Evolutionary conservation across 192 early-diverging fungal species (phyloP), one percentile per base, ranked within the genome.

Genomic region (Chytriomyces hyalinus): DNA sequence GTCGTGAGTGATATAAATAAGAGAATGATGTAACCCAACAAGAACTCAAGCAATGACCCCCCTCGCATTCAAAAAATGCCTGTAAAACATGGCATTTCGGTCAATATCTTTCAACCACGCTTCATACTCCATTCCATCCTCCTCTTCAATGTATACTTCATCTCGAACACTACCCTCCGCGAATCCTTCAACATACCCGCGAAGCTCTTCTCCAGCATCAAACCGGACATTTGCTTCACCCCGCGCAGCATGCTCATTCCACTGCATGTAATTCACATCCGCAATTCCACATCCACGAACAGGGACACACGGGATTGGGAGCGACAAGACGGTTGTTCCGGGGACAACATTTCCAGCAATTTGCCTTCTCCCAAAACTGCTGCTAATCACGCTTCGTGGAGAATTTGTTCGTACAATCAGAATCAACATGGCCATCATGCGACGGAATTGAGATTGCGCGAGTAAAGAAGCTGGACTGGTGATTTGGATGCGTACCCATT

Each of bases 21-120:
- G 36, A 36, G 36, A 36, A 36, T 36, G 36, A 36, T 2, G 24
- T 26, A 36, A 36, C 36, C 36, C 36, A 36, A 3, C 53, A n/a
- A 57, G 10, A 15, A 13, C 4, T 57, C 53, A 57, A 13, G 53
- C 0, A 53, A 85, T 77, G 6, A 85, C 78, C 65, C 84, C 84
- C 3, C 84, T 71, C 64, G 78, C 57, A 78, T 85, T 85, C 24
- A 85, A 78, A 78, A 67, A 85, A 62, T 80, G 81, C 15, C 76
- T 77, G 75, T 85, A 85, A 64, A 85, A 70, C 77, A 81, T 83
- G 13, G 84, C 78, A 70, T 79, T 78, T n/a, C 73, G 46, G 76
- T 86, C 85, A 24, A 86, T 70, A 60, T 74, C 69, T 51, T 81
- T 81, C 9, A 77, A 44, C 85, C 85, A 86, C 45, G 63, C 75